phyloP scores from a whole-genome alignment of 2,329 filamentous ascomycete genomes.

The Clarireedia paspali region DNA sequence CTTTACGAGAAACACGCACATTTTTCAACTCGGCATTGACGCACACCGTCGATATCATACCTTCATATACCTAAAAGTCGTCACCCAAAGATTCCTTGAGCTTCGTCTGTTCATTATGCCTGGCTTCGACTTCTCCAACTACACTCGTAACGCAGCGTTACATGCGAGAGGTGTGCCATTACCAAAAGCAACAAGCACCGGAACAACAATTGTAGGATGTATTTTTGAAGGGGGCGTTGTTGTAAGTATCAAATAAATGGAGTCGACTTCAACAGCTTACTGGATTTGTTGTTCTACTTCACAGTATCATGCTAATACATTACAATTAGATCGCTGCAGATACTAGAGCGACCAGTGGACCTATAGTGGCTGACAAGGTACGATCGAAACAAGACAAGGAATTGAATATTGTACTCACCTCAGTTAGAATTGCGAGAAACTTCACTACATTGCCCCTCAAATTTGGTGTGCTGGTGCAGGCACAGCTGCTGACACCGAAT shows the following conservation, averaged over 20 bases:
- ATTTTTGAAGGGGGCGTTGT: constrained; percentile 96
- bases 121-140: constrained; percentile 99
- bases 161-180: constrained; percentile 90
- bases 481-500: constrained; percentile 96
- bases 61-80: neutral
- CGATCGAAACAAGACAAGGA: constrained; percentile 7
- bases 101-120: constrained; percentile 57
- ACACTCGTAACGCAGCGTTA: constrained; percentile 96
- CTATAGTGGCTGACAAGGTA: constrained; percentile 97
- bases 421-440: constrained; percentile 92
- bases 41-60: neutral
- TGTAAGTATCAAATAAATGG: constrained; percentile 41
- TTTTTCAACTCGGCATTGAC: neutral
- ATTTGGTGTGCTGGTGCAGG: constrained; percentile 99
- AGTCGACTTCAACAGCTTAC: neutral
- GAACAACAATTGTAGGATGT: constrained; percentile 97
- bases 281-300: neutral
- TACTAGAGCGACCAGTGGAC: constrained; percentile 91
- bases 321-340: constrained; percentile 79
- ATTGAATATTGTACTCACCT: constrained; percentile 1
- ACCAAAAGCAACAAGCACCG: constrained; percentile 96
- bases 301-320: constrained; percentile 14
- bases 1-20: neutral
- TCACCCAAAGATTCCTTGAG: constrained; percentile 11
- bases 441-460: constrained; percentile 96